Percentiles rank a stretch among this genome's conserved stretches.
phyloP scores from a whole-genome alignment of 306 rosid species.

The Fragaria ananassa region DNA sequence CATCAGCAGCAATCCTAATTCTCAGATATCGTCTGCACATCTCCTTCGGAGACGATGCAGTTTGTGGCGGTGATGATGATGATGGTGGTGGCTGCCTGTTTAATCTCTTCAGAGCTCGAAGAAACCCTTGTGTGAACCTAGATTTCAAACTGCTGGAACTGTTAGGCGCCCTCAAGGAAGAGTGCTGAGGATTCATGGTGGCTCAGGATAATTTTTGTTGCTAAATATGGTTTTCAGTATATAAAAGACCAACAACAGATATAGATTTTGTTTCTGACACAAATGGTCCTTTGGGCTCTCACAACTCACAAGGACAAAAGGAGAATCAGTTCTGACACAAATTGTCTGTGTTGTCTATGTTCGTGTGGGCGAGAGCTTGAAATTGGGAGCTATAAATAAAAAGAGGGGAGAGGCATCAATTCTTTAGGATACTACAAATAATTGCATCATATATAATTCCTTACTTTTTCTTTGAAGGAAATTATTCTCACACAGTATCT shows the following conservation, averaged over 20 bases:
- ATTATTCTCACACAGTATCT: neutral
- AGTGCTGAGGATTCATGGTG: constrained; percentile 6
- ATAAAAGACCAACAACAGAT: neutral
- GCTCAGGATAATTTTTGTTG: neutral
- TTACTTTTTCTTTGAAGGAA: neutral
- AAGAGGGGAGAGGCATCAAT: constrained; percentile 3
- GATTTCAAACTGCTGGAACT: constrained; percentile 12
- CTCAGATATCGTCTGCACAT: constrained; percentile 18
- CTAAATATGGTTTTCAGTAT: neutral
- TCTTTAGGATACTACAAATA: neutral
- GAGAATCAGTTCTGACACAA: constrained; percentile 28
- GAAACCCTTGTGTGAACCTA: constrained; percentile 23
- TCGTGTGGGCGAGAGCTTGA: neutral
- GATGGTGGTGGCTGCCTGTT: constrained; percentile 2
- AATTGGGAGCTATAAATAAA: constrained; percentile 11
- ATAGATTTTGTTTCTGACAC: constrained; percentile 11
- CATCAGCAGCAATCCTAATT: constrained; percentile 30
- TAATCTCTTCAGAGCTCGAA: constrained; percentile 24
- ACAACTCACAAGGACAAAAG: constrained; percentile 10
- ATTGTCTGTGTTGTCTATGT: neutral
- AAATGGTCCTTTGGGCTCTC: neutral
- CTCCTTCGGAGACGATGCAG: constrained; percentile 18
- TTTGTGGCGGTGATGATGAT: neutral
- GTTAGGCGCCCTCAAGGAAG: neutral
- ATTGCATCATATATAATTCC: neutral